Conservation (phyloP, 1,284 basidiomycete species). For the Boletellus dicymbophilus region DNA sequence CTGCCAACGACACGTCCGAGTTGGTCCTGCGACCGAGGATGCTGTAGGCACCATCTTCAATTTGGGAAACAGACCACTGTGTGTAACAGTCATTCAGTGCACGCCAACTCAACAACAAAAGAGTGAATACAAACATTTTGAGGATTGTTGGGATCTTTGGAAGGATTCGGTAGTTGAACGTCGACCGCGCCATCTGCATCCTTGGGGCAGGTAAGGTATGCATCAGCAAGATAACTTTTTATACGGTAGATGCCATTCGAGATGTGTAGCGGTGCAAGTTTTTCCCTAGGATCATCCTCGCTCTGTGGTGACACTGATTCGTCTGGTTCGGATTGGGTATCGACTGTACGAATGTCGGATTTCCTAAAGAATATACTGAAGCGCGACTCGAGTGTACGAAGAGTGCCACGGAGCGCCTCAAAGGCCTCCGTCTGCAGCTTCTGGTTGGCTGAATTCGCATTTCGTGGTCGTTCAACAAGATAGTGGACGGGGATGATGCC, state of each 20-base stretch:
- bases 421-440: background rate
- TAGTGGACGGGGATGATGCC: slow-evolving; percentile 3
- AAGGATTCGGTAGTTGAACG: background rate
- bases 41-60: slow-evolving; percentile 1
- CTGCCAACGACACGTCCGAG: background rate
- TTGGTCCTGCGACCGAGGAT: background rate
- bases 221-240: background rate
- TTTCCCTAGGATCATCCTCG: background rate
- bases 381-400: slow-evolving; percentile 2
- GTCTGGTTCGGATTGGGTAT: background rate
- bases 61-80: slow-evolving; percentile 2
- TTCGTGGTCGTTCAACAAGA: too few species aligned
- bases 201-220: slow-evolving; percentile 4
- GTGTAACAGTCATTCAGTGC: too few species aligned
- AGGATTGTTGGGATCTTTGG: background rate
- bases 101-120: background rate
- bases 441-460: background rate
- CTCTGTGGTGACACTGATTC: background rate
- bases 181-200: background rate
- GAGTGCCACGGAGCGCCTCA: background rate
- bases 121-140: background rate
- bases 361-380: background rate
- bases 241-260: background rate
- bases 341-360: too few species aligned
- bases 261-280: background rate